Evolutionary conservation across 768 basidiomycete genomes (phyloP), one percentile per base, ranked within the genome.

Genomic region (Mycena leptocephala): DNA sequence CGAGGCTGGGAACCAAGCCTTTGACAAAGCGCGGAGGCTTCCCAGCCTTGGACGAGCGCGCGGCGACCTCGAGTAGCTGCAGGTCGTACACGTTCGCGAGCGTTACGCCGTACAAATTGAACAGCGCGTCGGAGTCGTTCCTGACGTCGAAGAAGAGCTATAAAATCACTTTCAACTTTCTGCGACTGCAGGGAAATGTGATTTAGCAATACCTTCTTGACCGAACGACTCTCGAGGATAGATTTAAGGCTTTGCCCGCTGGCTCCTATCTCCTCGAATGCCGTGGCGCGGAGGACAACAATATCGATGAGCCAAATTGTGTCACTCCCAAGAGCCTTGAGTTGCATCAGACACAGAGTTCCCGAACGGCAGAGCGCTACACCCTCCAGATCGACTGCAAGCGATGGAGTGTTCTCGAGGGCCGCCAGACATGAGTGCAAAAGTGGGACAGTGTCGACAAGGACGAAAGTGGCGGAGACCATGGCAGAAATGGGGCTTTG

Each of bases 331-430:
- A 79, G 72, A 20, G 82, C 79, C 26, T 82, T 67, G 32, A 86
- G 75, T 65, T 86, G 85, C 16, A 87, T 39, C 30, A 86, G 77
- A 35, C 82, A 80, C 11, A 86, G 70, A 2, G 78, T 80, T 0
- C 85, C 86, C 3, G 79, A 55, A 3, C 86, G 84, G 58, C 80
- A 83, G 8, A 86, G 78, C 2, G 83, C 80, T 18, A 86, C 79
- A 0, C 86, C 86, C 59, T 87, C 86, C 14, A 86, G 64, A 64
- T 87, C 86, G 14, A 87, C 76, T 2, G 85, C 83, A n/a, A 87
- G 30, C 0, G 77, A 78, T 20, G 64, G 63, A 10, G 64, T 68
- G 22, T 48, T 51, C 9, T 48, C 55, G 18, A 78, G 10, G 1
- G 73, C 73, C 1, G 8, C 56, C 2, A 78, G n/a, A 43, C 73